A percentile compares a stretch with the other conserved stretches of the same genome.
Conservation (phyloP, 495 filamentous ascomycete species). For the Darksidea phi region DNA sequence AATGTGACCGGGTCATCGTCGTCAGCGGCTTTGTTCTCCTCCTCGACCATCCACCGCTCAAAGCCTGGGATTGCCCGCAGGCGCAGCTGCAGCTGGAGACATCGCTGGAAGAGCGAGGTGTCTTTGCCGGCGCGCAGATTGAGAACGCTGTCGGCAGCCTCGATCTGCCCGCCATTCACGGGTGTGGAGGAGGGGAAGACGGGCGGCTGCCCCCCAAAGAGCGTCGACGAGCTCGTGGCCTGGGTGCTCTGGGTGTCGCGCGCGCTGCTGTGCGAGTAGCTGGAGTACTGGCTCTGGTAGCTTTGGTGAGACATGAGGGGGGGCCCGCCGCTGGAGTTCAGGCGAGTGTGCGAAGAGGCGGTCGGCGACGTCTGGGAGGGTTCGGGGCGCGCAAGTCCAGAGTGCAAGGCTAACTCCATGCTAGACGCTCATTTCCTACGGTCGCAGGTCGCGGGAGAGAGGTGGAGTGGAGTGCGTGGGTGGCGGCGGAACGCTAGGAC, state of each 20-base stretch:
- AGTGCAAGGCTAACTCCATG: conserved; percentile 42
- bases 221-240: conserved; percentile 40
- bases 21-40: conserved; percentile 63
- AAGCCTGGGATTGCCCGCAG: conserved; percentile 81
- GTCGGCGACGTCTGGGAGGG: conserved; percentile 27
- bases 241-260: conserved; percentile 44
- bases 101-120: conserved; percentile 90
- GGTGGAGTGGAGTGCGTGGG: neutral
- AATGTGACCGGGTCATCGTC: conserved; percentile 82
- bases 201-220: conserved; percentile 45
- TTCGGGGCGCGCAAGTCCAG: conserved; percentile 37
- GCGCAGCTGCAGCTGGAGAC: conserved; percentile 75
- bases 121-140: conserved; percentile 87
- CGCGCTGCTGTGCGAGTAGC: conserved; percentile 41
- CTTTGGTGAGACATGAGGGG: conserved; percentile 36
- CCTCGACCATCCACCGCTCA: conserved; percentile 63
- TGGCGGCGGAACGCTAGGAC: conserved; percentile 21
- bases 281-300: conserved; percentile 43
- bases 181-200: conserved; percentile 34
- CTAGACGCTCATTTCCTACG: conserved; percentile 25
- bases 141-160: conserved; percentile 85
- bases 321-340: conserved; percentile 28
- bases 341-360: conserved; percentile 29
- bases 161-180: conserved; percentile 57
- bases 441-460: conserved; percentile 10